Evolutionary conservation across 371 early-diverging fungal genomes (phyloP).

Genomic region (Haplosporangium sp.): DNA sequence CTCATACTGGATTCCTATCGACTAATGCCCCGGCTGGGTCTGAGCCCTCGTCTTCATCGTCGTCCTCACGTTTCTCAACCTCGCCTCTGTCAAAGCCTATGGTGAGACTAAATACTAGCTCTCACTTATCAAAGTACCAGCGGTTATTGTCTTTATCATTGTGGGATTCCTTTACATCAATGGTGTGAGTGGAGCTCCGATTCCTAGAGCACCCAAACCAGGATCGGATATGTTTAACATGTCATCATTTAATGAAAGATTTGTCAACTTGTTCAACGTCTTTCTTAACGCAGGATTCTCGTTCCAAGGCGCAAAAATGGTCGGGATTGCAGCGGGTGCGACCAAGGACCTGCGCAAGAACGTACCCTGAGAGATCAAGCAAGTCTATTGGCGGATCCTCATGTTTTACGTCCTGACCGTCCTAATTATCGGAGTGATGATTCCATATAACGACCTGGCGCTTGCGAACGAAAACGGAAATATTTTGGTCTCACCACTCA

Average conservation of each 20-base stretch:
- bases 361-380: conserved; percentile 76
- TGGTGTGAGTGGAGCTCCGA: conserved; percentile 66
- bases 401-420: conserved; percentile 78
- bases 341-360: conserved; percentile 76
- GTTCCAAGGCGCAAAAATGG: conserved; percentile 84
- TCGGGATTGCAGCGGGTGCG: conserved; percentile 80
- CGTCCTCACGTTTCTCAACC: conserved; percentile 32
- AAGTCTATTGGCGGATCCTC: conserved; percentile 78
- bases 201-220: conserved; percentile 29
- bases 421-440: conserved; percentile 73
- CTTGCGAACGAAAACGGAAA: conserved; percentile 58
- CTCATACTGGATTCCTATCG: conserved; percentile 78
- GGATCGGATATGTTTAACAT: conserved; percentile 55
- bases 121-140: conserved; percentile 61
- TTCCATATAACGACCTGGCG: conserved; percentile 69
- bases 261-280: conserved; percentile 69
- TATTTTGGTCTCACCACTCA: conserved; percentile 72
- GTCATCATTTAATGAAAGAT: conserved; percentile 82
- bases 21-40: conserved; percentile 49
- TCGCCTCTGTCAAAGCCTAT: conserved; percentile 53
- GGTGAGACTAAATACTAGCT: conserved; percentile 72
- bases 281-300: conserved; percentile 86
- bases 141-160: conserved; percentile 75
- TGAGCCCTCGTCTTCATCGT: conserved; percentile 41
- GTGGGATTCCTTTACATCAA: conserved; percentile 78